Percentiles rank a stretch among this genome's conserved stretches.
phyloP scores from a whole-genome alignment of 2,329 filamentous ascomycete genomes.

The Colletotrichum godetiae region DNA sequence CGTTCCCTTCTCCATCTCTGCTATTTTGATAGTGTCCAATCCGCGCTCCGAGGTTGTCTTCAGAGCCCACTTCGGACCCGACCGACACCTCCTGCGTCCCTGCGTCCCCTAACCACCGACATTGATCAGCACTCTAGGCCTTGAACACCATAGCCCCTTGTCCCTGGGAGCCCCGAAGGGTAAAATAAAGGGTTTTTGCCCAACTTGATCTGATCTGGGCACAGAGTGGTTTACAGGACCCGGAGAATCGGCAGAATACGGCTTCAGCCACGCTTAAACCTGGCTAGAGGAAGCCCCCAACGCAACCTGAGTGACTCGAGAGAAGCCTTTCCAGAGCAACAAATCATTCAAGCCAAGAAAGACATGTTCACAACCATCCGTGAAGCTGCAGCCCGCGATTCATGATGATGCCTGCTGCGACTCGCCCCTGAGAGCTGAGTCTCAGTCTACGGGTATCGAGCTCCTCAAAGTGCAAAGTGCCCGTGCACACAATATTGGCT shows the following conservation, averaged over 20 bases:
- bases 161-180: not conserved
- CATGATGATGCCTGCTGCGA: conserved; percentile 11
- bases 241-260: conserved; percentile 3
- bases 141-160: conserved; percentile 1
- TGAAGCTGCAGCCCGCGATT: conserved; percentile 22
- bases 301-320: conserved; percentile 2
- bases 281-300: not conserved
- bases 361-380: not conserved
- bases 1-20: conserved; percentile 10
- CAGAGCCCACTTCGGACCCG: conserved; percentile 16
- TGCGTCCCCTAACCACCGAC: conserved; percentile 1
- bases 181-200: not conserved
- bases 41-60: conserved; percentile 1
- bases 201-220: not conserved
- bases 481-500: not conserved
- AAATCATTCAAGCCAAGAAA: not conserved
- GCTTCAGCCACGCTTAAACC: conserved; percentile 15
- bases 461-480: not conserved
- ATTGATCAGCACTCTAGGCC: conserved; percentile 3
- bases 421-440: not conserved
- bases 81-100: conserved; percentile 2
- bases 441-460: not conserved
- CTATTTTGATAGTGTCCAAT: conserved; percentile 13
- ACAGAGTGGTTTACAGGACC: not conserved
- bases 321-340: not conserved